Base-by-base conservation (phyloP, 257 asterid genomes). In the Jacaranda copaia region DNA sequence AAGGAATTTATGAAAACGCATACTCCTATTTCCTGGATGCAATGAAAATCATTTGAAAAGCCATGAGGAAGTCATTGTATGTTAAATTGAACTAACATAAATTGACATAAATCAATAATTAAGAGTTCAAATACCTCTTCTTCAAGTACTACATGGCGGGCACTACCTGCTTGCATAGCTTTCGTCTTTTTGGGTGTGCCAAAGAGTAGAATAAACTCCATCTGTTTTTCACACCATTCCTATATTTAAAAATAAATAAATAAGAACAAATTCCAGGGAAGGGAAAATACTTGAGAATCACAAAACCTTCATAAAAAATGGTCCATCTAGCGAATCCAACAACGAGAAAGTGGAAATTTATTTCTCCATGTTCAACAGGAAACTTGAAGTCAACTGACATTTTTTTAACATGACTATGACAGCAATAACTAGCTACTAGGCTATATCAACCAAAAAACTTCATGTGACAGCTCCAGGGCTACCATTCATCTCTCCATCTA, bases 211-310 rank as follows among this genome's bases (percentile, higher is more conserved):
- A 60, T 72, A 76, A 79, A 91, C 79, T 91, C 99, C 85, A 84
- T 91, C 77, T 89, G 93, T 61, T 94, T 94, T 82, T 92, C 98
- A 80, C 99, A 94, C 99, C 99, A 94, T 84, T 94, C 99, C 99
- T 94, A 80, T 3, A 81, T 36, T 16, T 56, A 45, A 58, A 42
- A 20, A 16, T 5, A 16, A 14, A 46, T 48, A 42, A 14, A 16
- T 1, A 8, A 42, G 7, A 15, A 13, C 14, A 53, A 2, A 49
- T 52, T 73, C 58, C 25, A 80, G 53, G 10, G 52, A 19, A 45
- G 5, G 19, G 43, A 25, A 58, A 32, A 40, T 75, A 65, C 15
- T 53, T n/a, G 48, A 45, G 25, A 51, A 32, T 35, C 14, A 60
- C 18, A 56, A 70, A 52, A 72, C 35, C 19, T 51, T 48, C 35